phyloP scores from a whole-genome alignment of 2,329 filamentous ascomycete species.

The Venturiaceae sp. region DNA sequence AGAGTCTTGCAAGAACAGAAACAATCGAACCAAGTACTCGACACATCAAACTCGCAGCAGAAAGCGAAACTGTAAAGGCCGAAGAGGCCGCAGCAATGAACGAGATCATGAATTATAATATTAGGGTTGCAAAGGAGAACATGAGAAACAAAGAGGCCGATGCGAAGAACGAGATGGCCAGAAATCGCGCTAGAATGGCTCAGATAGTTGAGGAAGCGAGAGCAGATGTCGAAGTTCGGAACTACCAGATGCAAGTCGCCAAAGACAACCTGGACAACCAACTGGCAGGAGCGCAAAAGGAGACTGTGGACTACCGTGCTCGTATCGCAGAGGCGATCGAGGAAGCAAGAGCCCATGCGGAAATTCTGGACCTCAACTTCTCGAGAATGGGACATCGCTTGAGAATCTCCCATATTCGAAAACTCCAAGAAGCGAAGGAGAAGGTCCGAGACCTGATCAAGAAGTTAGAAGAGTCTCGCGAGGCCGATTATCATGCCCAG shows the following conservation, averaged over 20 bases:
- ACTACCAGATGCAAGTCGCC: neutral
- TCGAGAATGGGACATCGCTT: neutral
- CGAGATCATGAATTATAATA: neutral
- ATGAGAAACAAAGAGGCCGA: neutral
- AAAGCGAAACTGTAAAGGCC: neutral
- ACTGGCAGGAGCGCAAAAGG: neutral
- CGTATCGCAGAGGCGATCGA: neutral
- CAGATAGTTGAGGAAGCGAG: neutral
- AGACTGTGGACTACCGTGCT: neutral
- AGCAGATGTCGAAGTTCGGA: neutral
- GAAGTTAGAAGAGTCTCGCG: neutral
- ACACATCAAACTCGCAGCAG: neutral
- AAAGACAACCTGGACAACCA: neutral
- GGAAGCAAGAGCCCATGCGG: neutral
- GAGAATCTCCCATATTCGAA: neutral
- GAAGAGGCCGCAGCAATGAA: neutral
- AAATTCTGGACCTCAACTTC: neutral
- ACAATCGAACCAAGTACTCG: neutral
- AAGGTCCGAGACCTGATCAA: neutral
- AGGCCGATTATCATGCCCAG: neutral
- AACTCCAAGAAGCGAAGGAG: neutral
- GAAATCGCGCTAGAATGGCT: neutral
- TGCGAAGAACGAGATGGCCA: neutral
- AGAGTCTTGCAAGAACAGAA: neutral
- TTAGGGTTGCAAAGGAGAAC: neutral